Percentiles rank a stretch among this genome's conserved stretches.
Conservation (phyloP, 306 rosid genomes). For the Rubus idaeus region DNA sequence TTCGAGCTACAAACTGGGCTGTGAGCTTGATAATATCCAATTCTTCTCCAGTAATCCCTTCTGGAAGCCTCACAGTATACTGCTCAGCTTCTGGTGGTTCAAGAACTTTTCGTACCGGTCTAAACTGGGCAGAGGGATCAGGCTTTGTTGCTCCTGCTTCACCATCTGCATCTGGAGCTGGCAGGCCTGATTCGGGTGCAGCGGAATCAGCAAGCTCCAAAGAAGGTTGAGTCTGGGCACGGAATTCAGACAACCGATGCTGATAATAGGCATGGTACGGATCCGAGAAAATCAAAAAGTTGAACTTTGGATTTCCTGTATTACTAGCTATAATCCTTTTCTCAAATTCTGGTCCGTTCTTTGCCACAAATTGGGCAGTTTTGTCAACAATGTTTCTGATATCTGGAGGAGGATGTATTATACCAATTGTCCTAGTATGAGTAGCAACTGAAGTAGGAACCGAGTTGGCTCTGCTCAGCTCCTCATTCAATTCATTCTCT, state of each 20-base stretch:
- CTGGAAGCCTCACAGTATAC: constrained; percentile 91
- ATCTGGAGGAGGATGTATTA: constrained; percentile 88
- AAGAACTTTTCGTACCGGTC: constrained; percentile 60
- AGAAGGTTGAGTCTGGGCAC: constrained; percentile 66
- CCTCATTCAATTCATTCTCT: constrained; percentile 36
- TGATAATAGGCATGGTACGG: constrained; percentile 94
- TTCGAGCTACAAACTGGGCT: constrained; percentile 93
- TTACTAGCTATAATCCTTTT: constrained; percentile 86
- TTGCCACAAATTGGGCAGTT: constrained; percentile 83
- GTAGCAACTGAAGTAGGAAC: constrained; percentile 61
- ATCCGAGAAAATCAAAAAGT: constrained; percentile 64
- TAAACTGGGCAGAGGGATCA: constrained; percentile 71
- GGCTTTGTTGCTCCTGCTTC: constrained; percentile 46
- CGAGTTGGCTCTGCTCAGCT: constrained; percentile 37
- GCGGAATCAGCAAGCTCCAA: constrained; percentile 42
- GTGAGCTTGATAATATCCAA: constrained; percentile 92
- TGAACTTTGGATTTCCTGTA: constrained; percentile 76
- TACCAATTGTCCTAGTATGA: constrained; percentile 90
- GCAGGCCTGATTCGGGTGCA: constrained; percentile 35
- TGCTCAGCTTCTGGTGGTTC: constrained; percentile 96
- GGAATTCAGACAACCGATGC: constrained; percentile 76
- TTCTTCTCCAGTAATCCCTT: constrained; percentile 95
- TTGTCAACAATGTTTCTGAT: constrained; percentile 90
- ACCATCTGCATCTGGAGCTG: constrained; percentile 44
- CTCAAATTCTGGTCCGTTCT: constrained; percentile 86